phyloP scores from a whole-genome alignment of 176 grass and related monocot genomes.

The Carex parvula region DNA sequence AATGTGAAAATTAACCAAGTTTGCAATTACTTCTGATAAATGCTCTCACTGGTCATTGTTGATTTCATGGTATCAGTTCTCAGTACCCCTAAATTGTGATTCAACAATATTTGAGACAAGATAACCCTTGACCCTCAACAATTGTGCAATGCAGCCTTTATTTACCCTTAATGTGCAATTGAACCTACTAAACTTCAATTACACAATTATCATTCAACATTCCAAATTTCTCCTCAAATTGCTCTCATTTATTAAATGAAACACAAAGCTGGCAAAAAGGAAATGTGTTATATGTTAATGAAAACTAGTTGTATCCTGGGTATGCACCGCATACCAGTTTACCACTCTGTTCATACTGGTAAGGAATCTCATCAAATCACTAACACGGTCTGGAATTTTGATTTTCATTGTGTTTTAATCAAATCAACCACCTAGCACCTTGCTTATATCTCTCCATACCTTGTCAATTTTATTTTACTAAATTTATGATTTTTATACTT shows the following conservation, averaged over 20 bases:
- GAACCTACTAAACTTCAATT: not conserved
- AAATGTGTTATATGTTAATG: not conserved
- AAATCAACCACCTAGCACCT: not conserved
- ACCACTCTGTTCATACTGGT: conserved; percentile 6
- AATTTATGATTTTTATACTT: not conserved
- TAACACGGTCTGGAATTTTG: not conserved
- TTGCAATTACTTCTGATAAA: not conserved
- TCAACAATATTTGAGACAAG: not conserved
- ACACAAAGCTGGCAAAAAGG: not conserved
- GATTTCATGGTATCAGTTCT: not conserved
- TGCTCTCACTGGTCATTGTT: conserved; percentile 3
- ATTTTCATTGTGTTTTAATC: not conserved
- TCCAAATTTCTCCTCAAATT: not conserved
- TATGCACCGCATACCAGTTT: not conserved
- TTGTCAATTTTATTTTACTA: not conserved
- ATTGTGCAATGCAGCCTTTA: not conserved
- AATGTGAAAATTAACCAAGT: not conserved
- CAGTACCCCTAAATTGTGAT: not conserved
- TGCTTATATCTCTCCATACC: not conserved
- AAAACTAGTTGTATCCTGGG: not conserved
- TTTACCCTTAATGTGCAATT: not conserved
- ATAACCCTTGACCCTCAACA: not conserved
- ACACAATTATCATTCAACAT: not conserved
- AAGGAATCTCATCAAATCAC: conserved; percentile 1
- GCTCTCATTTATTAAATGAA: not conserved